Evolutionary conservation across 352 stramenopile species (phyloP).

Genomic region (Thalassiosira mediterranea): DNA sequence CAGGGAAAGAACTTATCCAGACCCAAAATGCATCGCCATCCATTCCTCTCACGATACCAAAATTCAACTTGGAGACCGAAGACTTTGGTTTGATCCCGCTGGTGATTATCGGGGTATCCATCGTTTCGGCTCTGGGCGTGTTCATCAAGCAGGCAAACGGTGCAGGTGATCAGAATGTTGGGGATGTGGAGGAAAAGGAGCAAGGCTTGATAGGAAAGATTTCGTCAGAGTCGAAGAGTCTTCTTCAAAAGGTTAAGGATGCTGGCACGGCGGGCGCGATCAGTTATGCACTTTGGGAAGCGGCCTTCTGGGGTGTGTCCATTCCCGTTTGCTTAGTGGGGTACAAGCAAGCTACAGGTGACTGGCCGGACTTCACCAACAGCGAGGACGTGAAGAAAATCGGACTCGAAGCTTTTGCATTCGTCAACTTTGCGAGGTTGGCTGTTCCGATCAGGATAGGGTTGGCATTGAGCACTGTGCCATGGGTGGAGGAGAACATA

Average conservation of each 20-base stretch:
- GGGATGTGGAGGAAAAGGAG: slow-evolving; percentile 6
- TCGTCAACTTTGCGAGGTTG: slow-evolving; percentile 84
- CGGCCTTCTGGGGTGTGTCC: slow-evolving; percentile 76
- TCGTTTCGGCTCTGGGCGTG: slow-evolving; percentile 33
- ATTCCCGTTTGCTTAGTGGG: slow-evolving; percentile 75
- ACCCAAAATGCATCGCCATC: slow-evolving; percentile 11
- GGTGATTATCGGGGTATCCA: slow-evolving; percentile 15
- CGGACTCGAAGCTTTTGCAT: slow-evolving; percentile 79
- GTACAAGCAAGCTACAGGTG: slow-evolving; percentile 67
- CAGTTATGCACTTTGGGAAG: slow-evolving; percentile 77
- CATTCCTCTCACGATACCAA: slow-evolving; percentile 10
- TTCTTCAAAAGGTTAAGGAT: slow-evolving; percentile 78
- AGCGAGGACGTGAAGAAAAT: slow-evolving; percentile 75
- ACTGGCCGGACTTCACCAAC: slow-evolving; percentile 77
- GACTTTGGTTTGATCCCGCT: slow-evolving; percentile 33
- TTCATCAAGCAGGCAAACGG: slow-evolving; percentile 37
- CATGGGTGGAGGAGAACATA: slow-evolving; percentile 78
- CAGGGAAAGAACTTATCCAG: slow-evolving; percentile 23
- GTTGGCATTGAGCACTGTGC: slow-evolving; percentile 73
- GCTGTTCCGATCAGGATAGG: slow-evolving; percentile 82
- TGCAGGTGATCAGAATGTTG: neutral
- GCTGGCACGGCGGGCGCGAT: slow-evolving; percentile 73
- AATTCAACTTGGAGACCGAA: slow-evolving; percentile 19
- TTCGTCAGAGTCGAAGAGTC: slow-evolving; percentile 37
- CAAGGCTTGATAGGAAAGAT: neutral